Percentiles rank a stretch among this genome's conserved stretches.
phyloP scores from a whole-genome alignment of 169 alveolate genomes.

The Plasmodium vivax region DNA sequence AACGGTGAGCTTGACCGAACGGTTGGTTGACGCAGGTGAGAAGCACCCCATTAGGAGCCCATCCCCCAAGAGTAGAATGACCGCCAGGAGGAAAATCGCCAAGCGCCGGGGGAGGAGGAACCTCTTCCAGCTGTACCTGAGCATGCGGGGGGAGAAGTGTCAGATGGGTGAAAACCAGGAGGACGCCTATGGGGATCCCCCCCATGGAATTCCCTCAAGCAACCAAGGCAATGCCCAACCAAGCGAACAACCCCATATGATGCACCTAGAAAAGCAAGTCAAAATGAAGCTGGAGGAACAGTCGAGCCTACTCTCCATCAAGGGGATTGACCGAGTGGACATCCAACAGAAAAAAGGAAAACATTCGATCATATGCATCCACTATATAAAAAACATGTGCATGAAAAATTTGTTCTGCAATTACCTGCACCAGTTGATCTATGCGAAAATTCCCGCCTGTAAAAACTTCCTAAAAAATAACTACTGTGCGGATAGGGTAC shows the following conservation, averaged over 20 bases:
- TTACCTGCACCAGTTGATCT: slow-evolving; percentile 90
- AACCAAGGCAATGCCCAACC: slow-evolving; percentile 43
- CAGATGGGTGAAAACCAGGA: not conserved
- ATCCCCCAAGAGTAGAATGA: not conserved
- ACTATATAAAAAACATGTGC: slow-evolving; percentile 94
- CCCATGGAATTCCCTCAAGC: not conserved
- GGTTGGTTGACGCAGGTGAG: not conserved
- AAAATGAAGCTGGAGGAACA: slow-evolving; percentile 81
- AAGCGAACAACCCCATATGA: slow-evolving; percentile 71
- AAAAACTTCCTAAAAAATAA: slow-evolving; percentile 86
- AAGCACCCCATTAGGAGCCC: not conserved
- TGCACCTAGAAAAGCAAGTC: slow-evolving; percentile 78
- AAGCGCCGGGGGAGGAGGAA: slow-evolving; percentile 12
- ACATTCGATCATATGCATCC: slow-evolving; percentile 93
- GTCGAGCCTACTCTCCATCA: slow-evolving; percentile 80
- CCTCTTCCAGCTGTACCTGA: slow-evolving; percentile 39
- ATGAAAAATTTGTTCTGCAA: slow-evolving; percentile 94
- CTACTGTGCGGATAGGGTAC: slow-evolving; percentile 87
- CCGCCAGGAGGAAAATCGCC: not conserved
- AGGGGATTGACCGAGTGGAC: slow-evolving; percentile 86
- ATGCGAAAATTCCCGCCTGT: slow-evolving; percentile 92
- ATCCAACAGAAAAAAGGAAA: slow-evolving; percentile 86
- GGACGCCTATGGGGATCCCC: not conserved
- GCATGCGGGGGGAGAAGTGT: slow-evolving; percentile 37
- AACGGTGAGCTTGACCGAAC: no score